Evolutionary conservation across 1,284 basidiomycete genomes (phyloP).

Genomic region (Cutaneotrichosporon daszewskae): DNA sequence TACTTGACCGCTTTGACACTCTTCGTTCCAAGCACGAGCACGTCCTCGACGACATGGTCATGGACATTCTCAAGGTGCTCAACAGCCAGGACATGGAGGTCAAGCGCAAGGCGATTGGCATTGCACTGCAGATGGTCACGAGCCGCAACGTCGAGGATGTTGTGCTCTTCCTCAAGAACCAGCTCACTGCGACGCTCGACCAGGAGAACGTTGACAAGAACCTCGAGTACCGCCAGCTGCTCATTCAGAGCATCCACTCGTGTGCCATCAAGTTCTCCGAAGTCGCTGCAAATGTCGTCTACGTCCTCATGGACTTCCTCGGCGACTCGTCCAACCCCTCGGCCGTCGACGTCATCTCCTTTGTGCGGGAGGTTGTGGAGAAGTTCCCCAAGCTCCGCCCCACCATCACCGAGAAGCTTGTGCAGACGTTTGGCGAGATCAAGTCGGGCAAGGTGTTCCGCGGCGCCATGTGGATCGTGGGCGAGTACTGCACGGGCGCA

Average conservation of each 20-base stretch:
- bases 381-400: conserved; percentile 88
- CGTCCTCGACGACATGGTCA: conserved; percentile 84
- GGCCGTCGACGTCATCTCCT: conserved; percentile 90
- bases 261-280: conserved; percentile 98
- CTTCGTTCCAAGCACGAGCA: conserved; percentile 84
- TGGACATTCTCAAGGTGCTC: conserved; percentile 85
- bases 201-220: conserved; percentile 71
- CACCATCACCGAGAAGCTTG: conserved; percentile 80
- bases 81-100: conserved; percentile 92
- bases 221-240: conserved; percentile 88
- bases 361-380: conserved; percentile 94
- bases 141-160: conserved; percentile 98
- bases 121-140: conserved; percentile 90
- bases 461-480: conserved; percentile 95
- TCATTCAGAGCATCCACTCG: conserved; percentile 96
- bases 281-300: conserved; percentile 91
- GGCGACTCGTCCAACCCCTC: conserved; percentile 94
- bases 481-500: conserved; percentile 75
- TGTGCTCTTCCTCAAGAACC: conserved; percentile 94
- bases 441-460: conserved; percentile 97
- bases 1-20: conserved; percentile 82
- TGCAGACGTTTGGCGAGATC: conserved; percentile 78
- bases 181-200: conserved; percentile 86
- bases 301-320: conserved; percentile 97
- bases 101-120: conserved; percentile 80